phyloP scores from a whole-genome alignment of 2,329 filamentous ascomycete genomes.

The Keithomyces neogunnii region DNA sequence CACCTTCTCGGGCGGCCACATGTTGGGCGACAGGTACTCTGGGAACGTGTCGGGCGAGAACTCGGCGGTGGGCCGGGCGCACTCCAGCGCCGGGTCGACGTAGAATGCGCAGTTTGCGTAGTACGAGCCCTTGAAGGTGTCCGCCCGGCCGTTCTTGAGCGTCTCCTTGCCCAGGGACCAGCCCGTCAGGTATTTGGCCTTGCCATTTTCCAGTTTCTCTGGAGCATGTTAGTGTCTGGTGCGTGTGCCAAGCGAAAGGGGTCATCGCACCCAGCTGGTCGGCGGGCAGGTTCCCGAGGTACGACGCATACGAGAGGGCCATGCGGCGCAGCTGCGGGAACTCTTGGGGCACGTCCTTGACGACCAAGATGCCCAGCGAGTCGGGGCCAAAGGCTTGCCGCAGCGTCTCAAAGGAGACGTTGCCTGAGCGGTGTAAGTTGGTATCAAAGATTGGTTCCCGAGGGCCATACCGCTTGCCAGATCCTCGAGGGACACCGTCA shows the following conservation, averaged over 20 bases:
- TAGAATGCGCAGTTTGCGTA: slow-evolving; percentile 80
- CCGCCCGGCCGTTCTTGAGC: slow-evolving; percentile 67
- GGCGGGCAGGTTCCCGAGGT: slow-evolving; percentile 71
- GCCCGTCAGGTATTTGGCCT: slow-evolving; percentile 58
- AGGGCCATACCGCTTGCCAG: slow-evolving; percentile 43
- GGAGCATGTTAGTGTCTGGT: not conserved
- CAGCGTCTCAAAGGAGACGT: slow-evolving; percentile 58
- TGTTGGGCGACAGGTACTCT: slow-evolving; percentile 82
- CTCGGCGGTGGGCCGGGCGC: slow-evolving; percentile 49
- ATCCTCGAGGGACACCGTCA: slow-evolving; percentile 54
- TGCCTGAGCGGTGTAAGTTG: slow-evolving; percentile 35
- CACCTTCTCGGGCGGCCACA: slow-evolving; percentile 66
- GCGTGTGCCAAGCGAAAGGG: no score
- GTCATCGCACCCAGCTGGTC: slow-evolving; percentile 55
- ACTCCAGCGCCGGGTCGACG: slow-evolving; percentile 53
- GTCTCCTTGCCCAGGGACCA: slow-evolving; percentile 81
- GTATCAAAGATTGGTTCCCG: not conserved
- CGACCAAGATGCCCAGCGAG: slow-evolving; percentile 87
- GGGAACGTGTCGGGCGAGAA: slow-evolving; percentile 60
- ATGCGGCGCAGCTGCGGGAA: slow-evolving; percentile 65
- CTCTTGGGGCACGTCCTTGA: slow-evolving; percentile 68
- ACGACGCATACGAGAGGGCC: slow-evolving; percentile 79
- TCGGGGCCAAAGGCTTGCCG: slow-evolving; percentile 81
- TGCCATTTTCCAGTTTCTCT: slow-evolving; percentile 50
- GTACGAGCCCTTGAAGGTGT: slow-evolving; percentile 75